Conservation (phyloP, 2,329 filamentous ascomycete species). For the Dactylellina leptospora region DNA sequence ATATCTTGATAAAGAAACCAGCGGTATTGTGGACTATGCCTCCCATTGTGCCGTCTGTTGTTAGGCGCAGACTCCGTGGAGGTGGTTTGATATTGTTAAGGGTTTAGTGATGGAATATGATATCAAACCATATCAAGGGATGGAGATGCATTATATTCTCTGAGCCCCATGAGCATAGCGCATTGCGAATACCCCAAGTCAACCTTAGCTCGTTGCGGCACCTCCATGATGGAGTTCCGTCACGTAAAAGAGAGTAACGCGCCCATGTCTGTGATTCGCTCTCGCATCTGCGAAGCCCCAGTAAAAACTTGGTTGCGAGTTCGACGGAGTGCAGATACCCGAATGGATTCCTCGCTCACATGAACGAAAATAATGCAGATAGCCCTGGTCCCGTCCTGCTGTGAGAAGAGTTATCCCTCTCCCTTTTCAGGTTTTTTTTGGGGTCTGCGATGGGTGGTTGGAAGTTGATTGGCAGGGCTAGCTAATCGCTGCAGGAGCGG, state of each 20-base stretch:
- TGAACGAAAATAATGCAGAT: slow-evolving; percentile 26
- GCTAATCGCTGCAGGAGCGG: slow-evolving; percentile 26
- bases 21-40: slow-evolving; percentile 49
- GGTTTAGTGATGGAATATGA: not conserved
- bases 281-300: no score
- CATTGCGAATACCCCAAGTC: no score
- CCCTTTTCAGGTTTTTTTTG: no score
- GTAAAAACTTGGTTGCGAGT: slow-evolving; percentile 32
- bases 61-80: not conserved
- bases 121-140: not conserved
- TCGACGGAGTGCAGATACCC: slow-evolving; percentile 16
- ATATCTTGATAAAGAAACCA: slow-evolving; percentile 58
- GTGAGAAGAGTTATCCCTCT: not conserved
- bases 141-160: slow-evolving; percentile 32
- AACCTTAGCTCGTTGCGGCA: no score
- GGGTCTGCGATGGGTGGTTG: no score
- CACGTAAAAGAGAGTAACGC: no score
- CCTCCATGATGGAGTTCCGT: no score
- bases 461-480: not conserved
- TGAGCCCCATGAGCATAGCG: no score
- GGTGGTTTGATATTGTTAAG: not conserved
- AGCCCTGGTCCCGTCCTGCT: not conserved
- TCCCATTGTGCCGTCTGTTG: slow-evolving; percentile 19
- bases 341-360: slow-evolving; percentile 12
- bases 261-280: no score